Percentiles rank a stretch among this genome's conserved stretches.
Evolutionary conservation across 2,329 filamentous ascomycete genomes (phyloP).

Genomic region (Mariannaea elegans): DNA sequence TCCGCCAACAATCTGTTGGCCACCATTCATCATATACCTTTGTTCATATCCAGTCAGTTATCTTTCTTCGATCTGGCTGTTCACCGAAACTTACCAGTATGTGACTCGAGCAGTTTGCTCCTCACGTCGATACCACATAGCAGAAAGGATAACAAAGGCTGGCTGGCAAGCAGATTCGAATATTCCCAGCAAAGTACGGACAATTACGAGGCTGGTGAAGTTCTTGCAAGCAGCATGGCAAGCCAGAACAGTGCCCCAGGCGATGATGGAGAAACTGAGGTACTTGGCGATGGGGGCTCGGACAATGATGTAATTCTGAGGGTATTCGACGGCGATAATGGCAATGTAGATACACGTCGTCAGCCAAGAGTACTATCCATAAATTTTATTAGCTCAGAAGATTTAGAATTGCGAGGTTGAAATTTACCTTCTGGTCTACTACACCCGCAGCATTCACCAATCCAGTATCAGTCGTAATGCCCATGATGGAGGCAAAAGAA

Average conservation of each 20-base stretch:
- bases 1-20: conserved; percentile 76
- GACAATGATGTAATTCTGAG: conserved; percentile 68
- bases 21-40: conserved; percentile 78
- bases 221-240: conserved; percentile 68
- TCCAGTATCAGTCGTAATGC: conserved; percentile 59
- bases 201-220: conserved; percentile 66
- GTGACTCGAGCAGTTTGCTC: conserved; percentile 74
- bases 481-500: conserved; percentile 72
- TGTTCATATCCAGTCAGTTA: background rate
- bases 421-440: conserved; percentile 30
- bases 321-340: conserved; percentile 76
- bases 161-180: conserved; percentile 78
- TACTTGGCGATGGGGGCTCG: conserved; percentile 75
- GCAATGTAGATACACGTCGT: conserved; percentile 80
- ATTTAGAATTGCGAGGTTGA: background rate
- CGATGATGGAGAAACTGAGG: conserved; percentile 68
- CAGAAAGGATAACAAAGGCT: conserved; percentile 71
- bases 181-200: conserved; percentile 73
- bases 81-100: conserved; percentile 63
- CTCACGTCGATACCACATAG: conserved; percentile 76
- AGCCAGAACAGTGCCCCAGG: conserved; percentile 70
- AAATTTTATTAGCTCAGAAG: background rate
- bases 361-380: conserved; percentile 70
- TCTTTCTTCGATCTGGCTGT: background rate
- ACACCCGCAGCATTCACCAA: conserved; percentile 51